Conservation (phyloP, 352 stramenopile species). For the Globisporangium nagaii region DNA sequence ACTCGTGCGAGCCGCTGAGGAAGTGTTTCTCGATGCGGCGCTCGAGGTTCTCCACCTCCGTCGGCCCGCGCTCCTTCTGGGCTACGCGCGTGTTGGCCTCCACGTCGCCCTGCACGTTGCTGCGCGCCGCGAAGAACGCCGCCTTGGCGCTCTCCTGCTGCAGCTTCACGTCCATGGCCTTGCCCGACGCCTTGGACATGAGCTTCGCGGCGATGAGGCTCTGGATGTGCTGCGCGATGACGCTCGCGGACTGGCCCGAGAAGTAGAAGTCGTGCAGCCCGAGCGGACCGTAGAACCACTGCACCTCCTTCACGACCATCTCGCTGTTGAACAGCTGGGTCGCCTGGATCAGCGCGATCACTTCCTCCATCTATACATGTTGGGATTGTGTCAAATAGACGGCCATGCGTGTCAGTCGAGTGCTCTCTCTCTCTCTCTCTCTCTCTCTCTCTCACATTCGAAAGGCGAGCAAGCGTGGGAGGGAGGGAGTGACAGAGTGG, state of each 20-base stretch:
- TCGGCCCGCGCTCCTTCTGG: slow-evolving; percentile 44
- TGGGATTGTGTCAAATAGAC: background rate
- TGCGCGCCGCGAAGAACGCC: slow-evolving; percentile 79
- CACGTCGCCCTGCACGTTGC: slow-evolving; percentile 71
- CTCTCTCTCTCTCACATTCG: background rate
- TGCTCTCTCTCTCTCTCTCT: background rate
- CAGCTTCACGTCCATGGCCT: slow-evolving; percentile 74
- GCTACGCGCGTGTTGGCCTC: slow-evolving; percentile 42
- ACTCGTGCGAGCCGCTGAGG: slow-evolving; percentile 54
- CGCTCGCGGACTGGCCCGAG: slow-evolving; percentile 42
- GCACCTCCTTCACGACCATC: slow-evolving; percentile 58
- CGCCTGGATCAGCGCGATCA: slow-evolving; percentile 47
- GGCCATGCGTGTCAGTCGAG: background rate
- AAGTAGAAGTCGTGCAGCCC: slow-evolving; percentile 86
- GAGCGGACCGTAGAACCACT: slow-evolving; percentile 80
- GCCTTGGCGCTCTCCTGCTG: slow-evolving; percentile 63
- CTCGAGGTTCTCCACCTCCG: slow-evolving; percentile 71
- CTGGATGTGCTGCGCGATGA: slow-evolving; percentile 78
- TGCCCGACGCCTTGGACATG: slow-evolving; percentile 73
- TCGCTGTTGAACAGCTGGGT: slow-evolving; percentile 57
- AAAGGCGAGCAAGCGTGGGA: too few relatives aligned
- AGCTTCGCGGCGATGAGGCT: slow-evolving; percentile 77
- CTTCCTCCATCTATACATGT: slow-evolving; percentile 47
- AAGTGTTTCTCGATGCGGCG: slow-evolving; percentile 77
- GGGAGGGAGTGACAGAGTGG: too few relatives aligned